These are phyloP conservation scores for Flagelloscypha sp. DNA, from an alignment of 768 basidiomycete species.

Conservation along the genomic window DNA sequence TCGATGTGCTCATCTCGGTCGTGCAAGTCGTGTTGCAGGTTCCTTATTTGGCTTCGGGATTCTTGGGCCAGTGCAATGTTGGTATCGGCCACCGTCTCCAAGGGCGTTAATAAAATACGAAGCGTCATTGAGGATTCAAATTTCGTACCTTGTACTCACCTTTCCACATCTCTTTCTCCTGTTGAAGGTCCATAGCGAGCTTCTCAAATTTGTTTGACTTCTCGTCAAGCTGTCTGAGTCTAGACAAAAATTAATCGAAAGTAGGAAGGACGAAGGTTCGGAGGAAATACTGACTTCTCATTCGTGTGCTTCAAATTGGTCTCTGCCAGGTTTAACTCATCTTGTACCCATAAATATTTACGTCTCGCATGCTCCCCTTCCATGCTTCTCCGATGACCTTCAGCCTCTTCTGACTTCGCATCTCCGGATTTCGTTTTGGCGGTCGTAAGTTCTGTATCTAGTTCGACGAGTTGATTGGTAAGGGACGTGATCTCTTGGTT, in stretches of 20 bases:
- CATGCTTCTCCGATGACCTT: slow-evolving; percentile 61
- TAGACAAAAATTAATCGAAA: slow-evolving; percentile 25
- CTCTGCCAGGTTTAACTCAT: slow-evolving; percentile 92
- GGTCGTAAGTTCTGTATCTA: slow-evolving; percentile 65
- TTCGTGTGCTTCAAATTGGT: slow-evolving; percentile 94
- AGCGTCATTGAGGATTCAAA: too few species aligned
- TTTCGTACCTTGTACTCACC: slow-evolving; percentile 81
- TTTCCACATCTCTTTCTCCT: slow-evolving; percentile 91
- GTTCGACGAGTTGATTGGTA: slow-evolving; percentile 51
- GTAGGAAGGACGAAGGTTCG: slow-evolving; percentile 9
- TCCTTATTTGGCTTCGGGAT: too few species aligned
- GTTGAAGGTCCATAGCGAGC: slow-evolving; percentile 75
- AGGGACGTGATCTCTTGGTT: slow-evolving; percentile 86
- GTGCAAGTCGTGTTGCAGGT: too few species aligned
- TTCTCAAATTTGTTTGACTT: slow-evolving; percentile 99
- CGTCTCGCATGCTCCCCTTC: slow-evolving; percentile 66
- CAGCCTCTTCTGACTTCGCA: slow-evolving; percentile 55
- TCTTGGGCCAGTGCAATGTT: too few species aligned
- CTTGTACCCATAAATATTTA: slow-evolving; percentile 88
- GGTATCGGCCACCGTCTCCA: too few species aligned
- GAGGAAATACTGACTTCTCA: slow-evolving; percentile 70
- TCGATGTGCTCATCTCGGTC: too few species aligned
- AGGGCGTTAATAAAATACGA: too few species aligned
- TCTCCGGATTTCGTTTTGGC: slow-evolving; percentile 57
- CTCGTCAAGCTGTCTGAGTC: slow-evolving; percentile 92